These are phyloP conservation scores for Trichoderma sp. DNA, from an alignment of 2,329 filamentous ascomycete species.

Conservation along the genomic window DNA sequence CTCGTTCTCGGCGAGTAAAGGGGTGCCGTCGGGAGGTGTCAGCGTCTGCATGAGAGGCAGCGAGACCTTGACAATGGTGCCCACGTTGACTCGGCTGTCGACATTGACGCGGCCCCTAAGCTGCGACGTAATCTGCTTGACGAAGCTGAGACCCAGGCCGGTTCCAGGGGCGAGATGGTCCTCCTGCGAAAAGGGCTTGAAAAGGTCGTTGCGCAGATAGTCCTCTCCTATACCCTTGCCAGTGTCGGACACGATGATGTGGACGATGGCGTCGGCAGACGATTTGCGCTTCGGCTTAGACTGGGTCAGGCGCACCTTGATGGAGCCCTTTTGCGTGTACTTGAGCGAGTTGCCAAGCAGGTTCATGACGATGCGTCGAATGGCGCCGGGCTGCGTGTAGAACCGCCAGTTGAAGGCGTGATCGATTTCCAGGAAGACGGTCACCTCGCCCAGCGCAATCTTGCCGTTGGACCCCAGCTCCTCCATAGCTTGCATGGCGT, in stretches of 20 bases:
- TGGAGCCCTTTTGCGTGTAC: conserved; percentile 46
- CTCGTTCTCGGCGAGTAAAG: conserved; percentile 24
- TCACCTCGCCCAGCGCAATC: conserved; percentile 27
- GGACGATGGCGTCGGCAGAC: conserved; percentile 24
- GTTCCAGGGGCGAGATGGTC: conserved; percentile 58
- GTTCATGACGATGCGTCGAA: conserved; percentile 59
- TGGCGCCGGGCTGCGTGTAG: conserved; percentile 51
- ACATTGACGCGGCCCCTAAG: conserved; percentile 60
- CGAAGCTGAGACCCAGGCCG: conserved; percentile 65
- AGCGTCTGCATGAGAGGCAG: conserved; percentile 29
- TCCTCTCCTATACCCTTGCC: conserved; percentile 64
- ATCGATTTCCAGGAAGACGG: conserved; percentile 40
- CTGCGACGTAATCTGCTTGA: conserved; percentile 57
- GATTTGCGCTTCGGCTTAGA: conserved; percentile 23
- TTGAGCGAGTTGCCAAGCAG: conserved; percentile 63
- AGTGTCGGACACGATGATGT: conserved; percentile 58
- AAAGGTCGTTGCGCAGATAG: conserved; percentile 59
- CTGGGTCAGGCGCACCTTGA: conserved; percentile 31
- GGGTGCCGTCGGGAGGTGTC: neutral
- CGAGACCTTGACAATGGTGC: conserved; percentile 38
- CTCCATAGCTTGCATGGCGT: conserved; percentile 44
- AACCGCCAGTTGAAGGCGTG: conserved; percentile 50
- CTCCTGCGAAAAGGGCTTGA: conserved; percentile 65
- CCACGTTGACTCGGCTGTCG: conserved; percentile 40
- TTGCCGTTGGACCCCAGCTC: conserved; percentile 22